Conservation (phyloP, 2,329 filamentous ascomycete genomes). For the Karstenula rhodostoma region DNA sequence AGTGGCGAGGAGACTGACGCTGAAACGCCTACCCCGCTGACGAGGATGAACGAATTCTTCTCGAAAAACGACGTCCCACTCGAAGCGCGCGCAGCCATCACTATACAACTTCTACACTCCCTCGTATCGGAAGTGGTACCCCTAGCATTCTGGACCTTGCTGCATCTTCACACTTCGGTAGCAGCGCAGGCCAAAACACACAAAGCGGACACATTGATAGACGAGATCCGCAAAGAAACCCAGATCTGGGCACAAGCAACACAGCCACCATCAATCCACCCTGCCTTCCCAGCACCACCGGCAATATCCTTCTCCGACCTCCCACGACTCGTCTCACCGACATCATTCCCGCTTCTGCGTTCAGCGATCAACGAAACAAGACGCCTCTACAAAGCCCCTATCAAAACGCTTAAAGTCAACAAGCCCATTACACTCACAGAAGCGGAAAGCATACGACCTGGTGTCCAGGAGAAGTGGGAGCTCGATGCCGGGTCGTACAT, state of each 20-base stretch:
- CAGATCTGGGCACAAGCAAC: conserved; percentile 39
- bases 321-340: conserved; percentile 18
- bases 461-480: conserved; percentile 35
- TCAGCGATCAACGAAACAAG: conserved; percentile 43
- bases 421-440: conserved; percentile 36
- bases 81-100: conserved; percentile 39
- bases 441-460: conserved; percentile 20
- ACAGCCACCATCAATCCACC: conserved; percentile 48
- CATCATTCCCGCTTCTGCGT: conserved; percentile 35
- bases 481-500: conserved; percentile 37
- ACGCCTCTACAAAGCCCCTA: conserved; percentile 40
- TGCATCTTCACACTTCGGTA: conserved; percentile 37
- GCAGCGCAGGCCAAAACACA: conserved; percentile 19
- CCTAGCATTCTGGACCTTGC: conserved; percentile 44
- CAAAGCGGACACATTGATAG: conserved; percentile 26
- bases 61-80: conserved; percentile 37
- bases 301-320: conserved; percentile 36
- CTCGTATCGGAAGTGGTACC: conserved; percentile 41
- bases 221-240: conserved; percentile 39
- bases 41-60: conserved; percentile 42
- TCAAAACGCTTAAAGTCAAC: conserved; percentile 28
- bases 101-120: conserved; percentile 38
- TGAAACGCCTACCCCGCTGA: conserved; percentile 42
- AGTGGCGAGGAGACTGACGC: conserved; percentile 46
- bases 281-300: conserved; percentile 46